These are phyloP conservation scores for Phoma sp. DNA, from an alignment of 2,329 filamentous ascomycete genomes.

Conservation along the genomic window DNA sequence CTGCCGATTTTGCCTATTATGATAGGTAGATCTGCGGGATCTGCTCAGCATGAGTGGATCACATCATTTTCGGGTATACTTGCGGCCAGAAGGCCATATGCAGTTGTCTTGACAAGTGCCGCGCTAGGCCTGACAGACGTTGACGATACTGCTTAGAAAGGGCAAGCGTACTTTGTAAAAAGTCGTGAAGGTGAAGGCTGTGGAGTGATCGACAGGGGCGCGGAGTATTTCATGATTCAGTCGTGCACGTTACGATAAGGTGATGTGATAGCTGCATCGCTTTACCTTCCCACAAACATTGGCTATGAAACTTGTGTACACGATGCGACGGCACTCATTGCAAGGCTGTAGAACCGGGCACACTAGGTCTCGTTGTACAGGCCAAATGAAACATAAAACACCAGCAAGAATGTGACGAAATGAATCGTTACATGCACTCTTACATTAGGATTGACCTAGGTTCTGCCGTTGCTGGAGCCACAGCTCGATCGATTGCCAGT, in stretches of 20 bases:
- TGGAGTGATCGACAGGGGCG: constrained; percentile 18
- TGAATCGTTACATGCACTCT: too few relatives aligned
- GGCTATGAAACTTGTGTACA: background rate
- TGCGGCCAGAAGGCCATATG: constrained; percentile 4
- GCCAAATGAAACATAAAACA: too few relatives aligned
- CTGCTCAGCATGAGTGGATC: background rate
- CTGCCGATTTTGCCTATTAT: constrained; percentile 1
- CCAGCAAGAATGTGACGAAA: too few relatives aligned
- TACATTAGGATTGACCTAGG: too few relatives aligned
- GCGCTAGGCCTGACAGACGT: background rate
- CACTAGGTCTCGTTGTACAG: too few relatives aligned
- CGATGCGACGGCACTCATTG: background rate
- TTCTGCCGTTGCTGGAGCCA: too few relatives aligned
- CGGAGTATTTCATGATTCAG: background rate
- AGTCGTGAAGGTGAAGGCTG: constrained; percentile 1
- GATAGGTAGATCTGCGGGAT: constrained; percentile 7
- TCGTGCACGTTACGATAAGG: constrained; percentile 1
- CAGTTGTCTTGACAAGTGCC: background rate
- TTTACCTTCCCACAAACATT: background rate
- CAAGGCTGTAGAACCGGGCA: too few relatives aligned
- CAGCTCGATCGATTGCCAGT: too few relatives aligned
- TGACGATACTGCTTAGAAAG: background rate
- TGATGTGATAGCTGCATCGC: background rate
- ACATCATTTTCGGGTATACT: background rate
- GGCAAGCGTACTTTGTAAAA: background rate